A percentile compares a stretch with the other conserved stretches of the same genome.
Conservation (phyloP, 2,329 filamentous ascomycete genomes). For the Stagonosporopsis tanaceti region DNA sequence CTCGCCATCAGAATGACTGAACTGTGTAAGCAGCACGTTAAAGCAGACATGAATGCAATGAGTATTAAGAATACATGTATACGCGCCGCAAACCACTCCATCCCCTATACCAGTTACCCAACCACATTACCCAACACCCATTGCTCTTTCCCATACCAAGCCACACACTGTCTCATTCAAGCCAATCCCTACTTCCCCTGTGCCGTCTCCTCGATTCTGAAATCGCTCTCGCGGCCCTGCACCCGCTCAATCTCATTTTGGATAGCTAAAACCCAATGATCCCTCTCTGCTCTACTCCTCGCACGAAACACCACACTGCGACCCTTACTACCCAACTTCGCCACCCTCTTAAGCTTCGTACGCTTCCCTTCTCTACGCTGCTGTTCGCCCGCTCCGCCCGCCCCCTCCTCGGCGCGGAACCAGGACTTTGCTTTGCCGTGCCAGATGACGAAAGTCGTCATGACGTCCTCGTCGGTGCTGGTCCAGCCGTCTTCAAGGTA, state of each 20-base stretch:
- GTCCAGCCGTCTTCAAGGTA: constrained; percentile 70
- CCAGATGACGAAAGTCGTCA: constrained; percentile 73
- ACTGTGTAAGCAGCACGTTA: not conserved
- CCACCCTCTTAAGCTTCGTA: constrained; percentile 65
- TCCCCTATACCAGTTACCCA: not conserved
- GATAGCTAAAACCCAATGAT: constrained; percentile 73
- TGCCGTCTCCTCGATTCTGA: constrained; percentile 42
- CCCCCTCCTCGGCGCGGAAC: constrained; percentile 55
- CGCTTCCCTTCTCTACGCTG: constrained; percentile 51
- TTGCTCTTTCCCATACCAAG: not conserved
- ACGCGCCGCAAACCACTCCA: not conserved
- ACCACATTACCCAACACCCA: not conserved
- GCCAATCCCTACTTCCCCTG: not conserved
- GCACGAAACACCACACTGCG: constrained; percentile 72
- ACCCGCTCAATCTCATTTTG: constrained; percentile 71
- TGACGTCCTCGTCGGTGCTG: constrained; percentile 69
- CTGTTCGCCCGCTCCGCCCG: constrained; percentile 41
- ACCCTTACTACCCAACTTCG: constrained; percentile 67
- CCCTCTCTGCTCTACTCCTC: constrained; percentile 69
- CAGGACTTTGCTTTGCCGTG: constrained; percentile 65
- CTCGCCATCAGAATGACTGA: not conserved
- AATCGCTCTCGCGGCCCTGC: constrained; percentile 58
- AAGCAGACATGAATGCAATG: not conserved
- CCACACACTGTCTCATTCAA: not conserved
- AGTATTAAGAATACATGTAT: not conserved